Base-by-base conservation (phyloP, 441 rosid genomes). In the Adansonia grandidieri region DNA sequence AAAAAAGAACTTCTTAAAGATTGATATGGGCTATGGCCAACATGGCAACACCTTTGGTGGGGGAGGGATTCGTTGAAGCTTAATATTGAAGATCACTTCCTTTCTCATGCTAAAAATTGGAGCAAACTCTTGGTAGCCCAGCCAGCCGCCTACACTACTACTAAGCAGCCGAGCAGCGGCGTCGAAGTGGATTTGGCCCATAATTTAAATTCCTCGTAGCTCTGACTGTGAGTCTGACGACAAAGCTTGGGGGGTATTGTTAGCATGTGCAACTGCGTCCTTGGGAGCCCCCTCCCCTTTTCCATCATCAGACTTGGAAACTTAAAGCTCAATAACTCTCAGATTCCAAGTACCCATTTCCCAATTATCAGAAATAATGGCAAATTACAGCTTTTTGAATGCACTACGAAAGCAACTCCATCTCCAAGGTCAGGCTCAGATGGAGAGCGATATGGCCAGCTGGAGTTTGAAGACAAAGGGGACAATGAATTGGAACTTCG, bases 201-300 rank as follows among this genome's bases (percentile, higher is more conserved):
- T 15, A 14, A 62, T 24, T 13, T 28, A 42, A 62, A 32, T 6
- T 32, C 45, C 68, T 1, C n/a, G 7, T 32, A 32, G 47, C 19
- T 37, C 20, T 3, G 58, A 15, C 19, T 53, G 2, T 15, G 47
- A 44, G 47, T 44, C 47, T 44, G 48, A 37, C 47, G 17, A 68
- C 9, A 11, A 68, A 68, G 72, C n/a, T 68, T 42, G 70, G 42
- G 44, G 13, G 54, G 28, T 42, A 11, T 22, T 19, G 13, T 47
- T 44, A 20, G 47, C 70, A 90, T 89, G 91, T 82, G 81, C 76
- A 86, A 79, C 75, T 83, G 88, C 83, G 54, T 82, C 3, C 73
- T 5, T 37, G 42, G 85, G 1, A 67, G 77, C 9, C 76, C 80
- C n/a, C 48, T 11, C 17, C 17, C 51, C 40, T 80, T 79, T 28